Percentiles rank a stretch among this genome's conserved stretches.
phyloP scores from a whole-genome alignment of 805 yeast genomes.

The Kluyveromyces nonfermentans region DNA sequence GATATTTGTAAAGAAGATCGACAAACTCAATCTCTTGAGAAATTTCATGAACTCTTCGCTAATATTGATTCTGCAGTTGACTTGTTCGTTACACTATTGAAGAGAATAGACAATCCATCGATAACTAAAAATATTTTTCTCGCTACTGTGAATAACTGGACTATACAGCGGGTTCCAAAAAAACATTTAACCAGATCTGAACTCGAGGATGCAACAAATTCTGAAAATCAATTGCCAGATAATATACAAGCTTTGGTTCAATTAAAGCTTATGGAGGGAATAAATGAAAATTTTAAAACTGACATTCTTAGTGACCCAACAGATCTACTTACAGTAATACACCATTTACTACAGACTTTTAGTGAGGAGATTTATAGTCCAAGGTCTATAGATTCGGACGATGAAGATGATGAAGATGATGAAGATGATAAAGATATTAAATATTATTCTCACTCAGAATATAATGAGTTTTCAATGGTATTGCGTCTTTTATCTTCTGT shows the following conservation, averaged over 20 bases:
- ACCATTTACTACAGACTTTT: slow-evolving; percentile 30
- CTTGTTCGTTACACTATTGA: slow-evolving; percentile 36
- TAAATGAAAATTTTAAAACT: slow-evolving; percentile 50
- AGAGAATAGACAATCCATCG: slow-evolving; percentile 38
- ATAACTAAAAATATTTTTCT: slow-evolving; percentile 41
- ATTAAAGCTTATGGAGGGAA: slow-evolving; percentile 52
- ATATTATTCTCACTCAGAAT: neutral
- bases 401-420: slow-evolving; percentile 17
- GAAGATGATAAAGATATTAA: slow-evolving; percentile 17
- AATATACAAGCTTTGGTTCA: slow-evolving; percentile 52
- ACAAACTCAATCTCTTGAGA: slow-evolving; percentile 5
- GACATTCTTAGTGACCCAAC: slow-evolving; percentile 36
- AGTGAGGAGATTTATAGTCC: slow-evolving; percentile 14
- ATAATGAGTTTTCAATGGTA: slow-evolving; percentile 19
- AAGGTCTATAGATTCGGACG: slow-evolving; percentile 31
- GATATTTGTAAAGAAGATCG: slow-evolving; percentile 1
- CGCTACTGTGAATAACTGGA: slow-evolving; percentile 51
- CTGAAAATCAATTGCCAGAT: slow-evolving; percentile 28
- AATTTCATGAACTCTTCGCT: slow-evolving; percentile 31
- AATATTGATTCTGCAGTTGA: slow-evolving; percentile 38
- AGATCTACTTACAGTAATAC: slow-evolving; percentile 44
- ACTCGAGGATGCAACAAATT: slow-evolving; percentile 6
- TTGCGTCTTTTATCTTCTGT: slow-evolving; percentile 33
- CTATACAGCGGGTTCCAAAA: slow-evolving; percentile 17
- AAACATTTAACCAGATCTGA: neutral